Evolutionary conservation across 148 eudicot species (phyloP).

Genomic region (Hydrangea macrophylla): DNA sequence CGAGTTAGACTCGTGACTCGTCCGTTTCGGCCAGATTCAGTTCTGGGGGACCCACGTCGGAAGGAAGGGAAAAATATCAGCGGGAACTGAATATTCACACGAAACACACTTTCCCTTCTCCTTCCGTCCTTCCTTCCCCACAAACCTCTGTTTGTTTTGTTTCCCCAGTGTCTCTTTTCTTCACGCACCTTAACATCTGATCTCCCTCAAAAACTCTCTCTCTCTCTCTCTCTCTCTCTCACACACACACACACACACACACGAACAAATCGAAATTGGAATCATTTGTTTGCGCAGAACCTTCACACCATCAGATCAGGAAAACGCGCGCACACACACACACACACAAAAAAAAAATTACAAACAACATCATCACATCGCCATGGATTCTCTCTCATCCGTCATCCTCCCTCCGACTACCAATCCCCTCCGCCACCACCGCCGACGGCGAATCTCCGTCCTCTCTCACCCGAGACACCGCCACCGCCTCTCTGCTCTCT

Average conservation of each 20-base stretch:
- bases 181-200: slow-evolving; percentile 16
- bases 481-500: slow-evolving; percentile 15
- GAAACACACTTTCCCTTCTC: background rate
- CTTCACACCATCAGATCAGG: background rate
- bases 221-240: background rate
- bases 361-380: no score
- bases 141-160: background rate
- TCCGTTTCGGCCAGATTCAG: slow-evolving; percentile 11
- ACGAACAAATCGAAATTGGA: background rate
- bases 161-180: background rate
- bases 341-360: background rate
- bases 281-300: background rate
- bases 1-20: slow-evolving; percentile 18
- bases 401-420: slow-evolving; percentile 44
- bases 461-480: slow-evolving; percentile 5
- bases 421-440: slow-evolving; percentile 25
- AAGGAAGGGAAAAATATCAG: background rate
- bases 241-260: background rate
- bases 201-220: background rate
- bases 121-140: background rate
- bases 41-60: background rate
- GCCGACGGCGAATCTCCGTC: slow-evolving; percentile 20
- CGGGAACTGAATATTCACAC: background rate
- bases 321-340: no score
- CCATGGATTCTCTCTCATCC: slow-evolving; percentile 69